Percentiles rank a stretch among this genome's conserved stretches.
Evolutionary conservation across 768 basidiomycete genomes (phyloP).

Genomic region (Podaxis sp.): DNA sequence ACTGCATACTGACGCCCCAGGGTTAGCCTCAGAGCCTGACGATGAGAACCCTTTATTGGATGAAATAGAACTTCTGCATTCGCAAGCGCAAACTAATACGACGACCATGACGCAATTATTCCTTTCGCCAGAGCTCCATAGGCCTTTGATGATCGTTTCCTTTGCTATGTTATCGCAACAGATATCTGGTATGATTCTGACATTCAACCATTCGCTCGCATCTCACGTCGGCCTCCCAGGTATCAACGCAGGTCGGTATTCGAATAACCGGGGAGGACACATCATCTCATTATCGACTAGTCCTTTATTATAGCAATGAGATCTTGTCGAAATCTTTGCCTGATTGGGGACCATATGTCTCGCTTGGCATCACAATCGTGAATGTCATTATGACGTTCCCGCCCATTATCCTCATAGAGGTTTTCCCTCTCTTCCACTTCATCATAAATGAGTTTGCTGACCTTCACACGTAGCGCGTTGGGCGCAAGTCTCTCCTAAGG

Average conservation of each 20-base stretch:
- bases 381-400: conserved; percentile 86
- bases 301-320: conserved; percentile 88
- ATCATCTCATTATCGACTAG: conserved; percentile 31
- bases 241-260: conserved; percentile 63
- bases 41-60: conserved; percentile 43
- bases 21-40: conserved; percentile 11
- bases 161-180: conserved; percentile 79
- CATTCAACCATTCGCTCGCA: neutral
- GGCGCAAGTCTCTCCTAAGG: conserved; percentile 67
- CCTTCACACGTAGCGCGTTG: conserved; percentile 51
- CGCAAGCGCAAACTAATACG: conserved; percentile 23
- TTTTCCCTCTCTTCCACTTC: conserved; percentile 26
- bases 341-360: conserved; percentile 75
- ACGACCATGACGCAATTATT: conserved; percentile 56
- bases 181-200: conserved; percentile 55
- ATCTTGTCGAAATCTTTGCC: conserved; percentile 83
- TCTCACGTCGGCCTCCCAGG: conserved; percentile 37
- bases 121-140: conserved; percentile 50
- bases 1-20: neutral
- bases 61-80: conserved; percentile 25
- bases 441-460: conserved; percentile 8
- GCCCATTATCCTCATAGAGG: conserved; percentile 85
- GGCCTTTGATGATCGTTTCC: conserved; percentile 63
- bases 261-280: neutral
- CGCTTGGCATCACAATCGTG: conserved; percentile 79